Conservation (phyloP, 2,329 filamentous ascomycete genomes). For the Nothomitra cinnamomea region DNA sequence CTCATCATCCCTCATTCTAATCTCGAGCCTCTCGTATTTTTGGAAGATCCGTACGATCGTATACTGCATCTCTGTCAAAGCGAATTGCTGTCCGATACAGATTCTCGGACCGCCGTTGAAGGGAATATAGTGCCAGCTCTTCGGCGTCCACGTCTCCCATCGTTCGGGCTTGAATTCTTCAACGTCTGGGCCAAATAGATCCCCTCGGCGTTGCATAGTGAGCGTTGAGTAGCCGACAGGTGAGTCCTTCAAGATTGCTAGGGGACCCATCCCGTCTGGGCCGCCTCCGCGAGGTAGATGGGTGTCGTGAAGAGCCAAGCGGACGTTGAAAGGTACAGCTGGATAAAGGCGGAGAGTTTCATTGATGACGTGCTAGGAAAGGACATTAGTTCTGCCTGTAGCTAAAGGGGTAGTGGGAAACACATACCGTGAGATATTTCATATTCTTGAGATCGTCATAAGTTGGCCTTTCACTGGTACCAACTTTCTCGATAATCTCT, state of each 20-base stretch:
- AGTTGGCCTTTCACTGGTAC: slow-evolving; percentile 33
- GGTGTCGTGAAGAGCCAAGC: slow-evolving; percentile 54
- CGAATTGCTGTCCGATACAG: slow-evolving; percentile 69
- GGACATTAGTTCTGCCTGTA: too few species aligned
- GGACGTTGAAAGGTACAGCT: slow-evolving; percentile 62
- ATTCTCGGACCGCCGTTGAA: slow-evolving; percentile 61
- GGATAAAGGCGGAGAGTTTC: slow-evolving; percentile 68
- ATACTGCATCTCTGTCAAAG: slow-evolving; percentile 60
- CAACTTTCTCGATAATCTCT: slow-evolving; percentile 54
- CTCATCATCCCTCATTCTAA: slow-evolving; percentile 7
- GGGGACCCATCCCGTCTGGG: slow-evolving; percentile 33
- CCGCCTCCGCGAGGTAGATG: slow-evolving; percentile 51
- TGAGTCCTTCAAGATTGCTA: slow-evolving; percentile 50
- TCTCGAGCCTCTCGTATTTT: slow-evolving; percentile 44
- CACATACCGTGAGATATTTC: slow-evolving; percentile 44
- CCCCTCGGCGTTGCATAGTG: slow-evolving; percentile 52
- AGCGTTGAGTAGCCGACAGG: slow-evolving; percentile 50
- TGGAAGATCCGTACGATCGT: slow-evolving; percentile 57
- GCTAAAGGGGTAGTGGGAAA: slow-evolving; percentile 14
- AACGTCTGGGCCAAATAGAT: slow-evolving; percentile 39
- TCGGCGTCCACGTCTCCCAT: slow-evolving; percentile 47
- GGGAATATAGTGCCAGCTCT: slow-evolving; percentile 54
- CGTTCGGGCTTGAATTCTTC: slow-evolving; percentile 46
- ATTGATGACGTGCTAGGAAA: slow-evolving; percentile 44
- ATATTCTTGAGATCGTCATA: slow-evolving; percentile 63